phyloP scores from a whole-genome alignment of 441 rosid genomes.

The Biscutella laevigata region DNA sequence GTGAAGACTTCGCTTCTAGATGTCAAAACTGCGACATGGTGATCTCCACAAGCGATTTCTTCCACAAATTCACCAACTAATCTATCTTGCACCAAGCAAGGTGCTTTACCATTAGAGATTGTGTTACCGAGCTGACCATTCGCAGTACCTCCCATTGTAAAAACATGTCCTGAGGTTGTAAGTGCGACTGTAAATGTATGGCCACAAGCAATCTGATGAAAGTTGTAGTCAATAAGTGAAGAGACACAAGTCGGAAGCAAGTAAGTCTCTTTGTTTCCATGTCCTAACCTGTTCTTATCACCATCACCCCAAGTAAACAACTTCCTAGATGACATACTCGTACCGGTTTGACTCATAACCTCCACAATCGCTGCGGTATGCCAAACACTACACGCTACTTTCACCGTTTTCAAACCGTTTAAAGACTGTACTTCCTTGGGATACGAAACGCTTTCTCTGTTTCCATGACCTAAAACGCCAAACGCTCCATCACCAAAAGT shows the following conservation, averaged over 20 bases:
- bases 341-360: slow-evolving; percentile 51
- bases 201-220: slow-evolving; percentile 79
- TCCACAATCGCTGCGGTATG: slow-evolving; percentile 93
- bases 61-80: slow-evolving; percentile 86
- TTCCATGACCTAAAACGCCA: slow-evolving; percentile 79
- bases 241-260: slow-evolving; percentile 76
- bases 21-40: slow-evolving; percentile 72
- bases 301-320: slow-evolving; percentile 97
- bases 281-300: slow-evolving; percentile 76
- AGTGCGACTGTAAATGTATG: slow-evolving; percentile 73
- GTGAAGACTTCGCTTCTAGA: slow-evolving; percentile 87
- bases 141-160: slow-evolving; percentile 69
- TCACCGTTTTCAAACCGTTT: slow-evolving; percentile 62
- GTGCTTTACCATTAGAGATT: slow-evolving; percentile 55
- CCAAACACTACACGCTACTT: slow-evolving; percentile 91
- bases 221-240: slow-evolving; percentile 76
- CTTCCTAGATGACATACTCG: slow-evolving; percentile 52
- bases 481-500: slow-evolving; percentile 88
- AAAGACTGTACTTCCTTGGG: slow-evolving; percentile 68
- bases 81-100: slow-evolving; percentile 69
- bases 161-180: slow-evolving; percentile 84
- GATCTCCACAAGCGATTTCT: slow-evolving; percentile 78
- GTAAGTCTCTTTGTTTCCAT: slow-evolving; percentile 72
- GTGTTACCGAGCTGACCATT: slow-evolving; percentile 74
- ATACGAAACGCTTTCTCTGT: slow-evolving; percentile 48